Percentiles rank a stretch among this genome's conserved stretches.
Evolutionary conservation across 2,329 filamentous ascomycete species (phyloP).

Genomic region (Pseudogymnoascus sp.): DNA sequence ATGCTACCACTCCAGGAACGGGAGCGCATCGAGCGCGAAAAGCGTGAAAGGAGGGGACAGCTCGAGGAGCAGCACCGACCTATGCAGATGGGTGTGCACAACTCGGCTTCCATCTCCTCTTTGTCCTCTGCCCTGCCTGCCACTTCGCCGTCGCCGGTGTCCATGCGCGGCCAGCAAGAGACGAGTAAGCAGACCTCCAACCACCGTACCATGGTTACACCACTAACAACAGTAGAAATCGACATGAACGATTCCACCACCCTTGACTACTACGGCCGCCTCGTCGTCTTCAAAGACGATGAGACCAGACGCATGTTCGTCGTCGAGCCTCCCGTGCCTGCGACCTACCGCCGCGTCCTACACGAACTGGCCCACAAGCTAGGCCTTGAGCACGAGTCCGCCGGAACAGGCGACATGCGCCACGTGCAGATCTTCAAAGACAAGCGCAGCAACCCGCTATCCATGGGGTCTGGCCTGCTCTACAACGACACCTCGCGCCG

Average conservation of each 20-base stretch:
- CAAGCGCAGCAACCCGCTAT: conserved; percentile 29
- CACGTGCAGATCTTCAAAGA: conserved; percentile 84
- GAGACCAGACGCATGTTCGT: conserved; percentile 68
- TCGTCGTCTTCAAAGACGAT: conserved; percentile 82
- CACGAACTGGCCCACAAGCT: conserved; percentile 95
- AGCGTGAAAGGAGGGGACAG: conserved; percentile 90
- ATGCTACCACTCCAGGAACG: conserved; percentile 94
- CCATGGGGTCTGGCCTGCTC: conserved; percentile 33
- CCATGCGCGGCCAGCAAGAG: conserved; percentile 20
- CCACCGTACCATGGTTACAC: conserved; percentile 30
- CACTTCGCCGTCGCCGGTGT: conserved; percentile 26
- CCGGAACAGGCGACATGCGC: conserved; percentile 76
- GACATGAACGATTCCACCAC: conserved; percentile 88
- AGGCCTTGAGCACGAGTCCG: conserved; percentile 82
- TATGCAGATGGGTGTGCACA: conserved; percentile 56
- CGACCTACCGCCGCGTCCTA: conserved; percentile 78
- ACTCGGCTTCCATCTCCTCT: conserved; percentile 72
- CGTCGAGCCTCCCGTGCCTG: conserved; percentile 72
- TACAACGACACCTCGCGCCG: conserved; percentile 70
- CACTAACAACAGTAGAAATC: conserved; percentile 51
- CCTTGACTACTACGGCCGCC: conserved; percentile 80
- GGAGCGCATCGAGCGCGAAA: conserved; percentile 93
- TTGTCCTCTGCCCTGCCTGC: conserved; percentile 54
- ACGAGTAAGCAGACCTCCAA: conserved; percentile 13
- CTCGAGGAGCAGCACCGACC: conserved; percentile 92